phyloP scores from a whole-genome alignment of 306 rosid genomes.

The Dalbergia cultrata region DNA sequence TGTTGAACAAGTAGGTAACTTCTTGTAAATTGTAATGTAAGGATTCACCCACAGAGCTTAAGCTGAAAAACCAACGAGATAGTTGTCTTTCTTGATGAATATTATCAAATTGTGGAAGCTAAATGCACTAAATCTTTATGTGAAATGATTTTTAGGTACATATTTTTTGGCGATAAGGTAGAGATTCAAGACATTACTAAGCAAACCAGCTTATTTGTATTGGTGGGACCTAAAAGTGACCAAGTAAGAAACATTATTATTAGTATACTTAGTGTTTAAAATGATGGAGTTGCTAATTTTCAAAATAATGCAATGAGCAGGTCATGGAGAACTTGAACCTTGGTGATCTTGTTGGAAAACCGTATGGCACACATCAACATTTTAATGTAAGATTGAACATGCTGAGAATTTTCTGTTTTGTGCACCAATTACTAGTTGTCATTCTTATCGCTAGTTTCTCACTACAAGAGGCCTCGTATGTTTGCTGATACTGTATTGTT shows the following conservation, averaged over 20 bases:
- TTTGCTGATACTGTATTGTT: constrained; percentile 41
- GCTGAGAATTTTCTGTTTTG: constrained; percentile 3
- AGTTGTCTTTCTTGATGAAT: constrained; percentile 38
- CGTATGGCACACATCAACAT: constrained; percentile 89
- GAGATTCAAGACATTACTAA: constrained; percentile 89
- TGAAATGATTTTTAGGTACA: constrained; percentile 67
- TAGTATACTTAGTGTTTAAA: constrained; percentile 19
- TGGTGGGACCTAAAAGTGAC: constrained; percentile 89
- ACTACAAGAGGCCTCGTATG: background rate
- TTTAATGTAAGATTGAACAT: constrained; percentile 67
- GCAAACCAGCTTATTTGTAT: constrained; percentile 82
- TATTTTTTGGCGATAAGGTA: constrained; percentile 87
- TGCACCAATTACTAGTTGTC: constrained; percentile 16
- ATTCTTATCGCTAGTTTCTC: constrained; percentile 28
- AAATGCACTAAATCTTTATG: constrained; percentile 27
- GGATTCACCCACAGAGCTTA: background rate
- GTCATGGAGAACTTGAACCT: constrained; percentile 83
- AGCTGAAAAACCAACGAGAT: background rate
- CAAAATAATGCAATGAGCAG: constrained; percentile 57
- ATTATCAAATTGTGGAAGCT: constrained; percentile 34
- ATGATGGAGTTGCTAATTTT: constrained; percentile 33
- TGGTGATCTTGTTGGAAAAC: constrained; percentile 77
- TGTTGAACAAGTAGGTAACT: constrained; percentile 82
- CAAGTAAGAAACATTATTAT: constrained; percentile 63
- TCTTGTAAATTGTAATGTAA: constrained; percentile 36